These are phyloP conservation scores for Davidsoniella eucalypti DNA, from an alignment of 2,329 filamentous ascomycete species.

Conservation along the genomic window DNA sequence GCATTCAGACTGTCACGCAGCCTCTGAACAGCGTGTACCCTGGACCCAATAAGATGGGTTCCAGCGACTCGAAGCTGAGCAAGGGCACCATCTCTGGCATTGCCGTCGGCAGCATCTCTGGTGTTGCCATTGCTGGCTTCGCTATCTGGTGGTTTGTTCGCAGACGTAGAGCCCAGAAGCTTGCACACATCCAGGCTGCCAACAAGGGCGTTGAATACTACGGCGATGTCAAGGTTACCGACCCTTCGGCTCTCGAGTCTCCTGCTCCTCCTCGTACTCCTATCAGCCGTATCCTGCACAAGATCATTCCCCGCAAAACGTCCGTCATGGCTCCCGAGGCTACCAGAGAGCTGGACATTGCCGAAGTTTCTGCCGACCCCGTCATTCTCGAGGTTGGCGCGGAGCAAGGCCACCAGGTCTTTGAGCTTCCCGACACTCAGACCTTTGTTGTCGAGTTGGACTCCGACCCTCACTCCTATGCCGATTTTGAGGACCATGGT, in stretches of 20 bases:
- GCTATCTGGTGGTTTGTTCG: slow-evolving; percentile 21
- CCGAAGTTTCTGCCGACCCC: slow-evolving; percentile 7
- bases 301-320: slow-evolving; percentile 24
- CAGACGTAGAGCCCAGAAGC: slow-evolving; percentile 20
- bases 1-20: slow-evolving; percentile 22
- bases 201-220: no score
- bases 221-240: no score
- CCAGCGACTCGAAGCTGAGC: slow-evolving; percentile 19
- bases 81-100: slow-evolving; percentile 27
- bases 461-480: slow-evolving; percentile 20
- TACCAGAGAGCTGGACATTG: slow-evolving; percentile 15
- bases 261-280: slow-evolving; percentile 21
- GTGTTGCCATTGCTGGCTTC: slow-evolving; percentile 19
- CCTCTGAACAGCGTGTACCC: slow-evolving; percentile 32
- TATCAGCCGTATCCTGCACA: slow-evolving; percentile 26
- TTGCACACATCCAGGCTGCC: no score
- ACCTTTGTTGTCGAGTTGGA: slow-evolving; percentile 24
- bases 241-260: no score
- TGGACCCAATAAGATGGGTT: slow-evolving; percentile 17
- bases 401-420: slow-evolving; percentile 31
- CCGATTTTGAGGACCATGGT: slow-evolving; percentile 22
- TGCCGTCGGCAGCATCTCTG: slow-evolving; percentile 28
- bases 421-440: slow-evolving; percentile 32
- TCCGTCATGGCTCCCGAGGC: slow-evolving; percentile 12
- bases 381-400: slow-evolving; percentile 23